Evolutionary conservation across 192 early-diverging fungal genomes (phyloP).

Genomic region (Gamsiella multidivaricata): DNA sequence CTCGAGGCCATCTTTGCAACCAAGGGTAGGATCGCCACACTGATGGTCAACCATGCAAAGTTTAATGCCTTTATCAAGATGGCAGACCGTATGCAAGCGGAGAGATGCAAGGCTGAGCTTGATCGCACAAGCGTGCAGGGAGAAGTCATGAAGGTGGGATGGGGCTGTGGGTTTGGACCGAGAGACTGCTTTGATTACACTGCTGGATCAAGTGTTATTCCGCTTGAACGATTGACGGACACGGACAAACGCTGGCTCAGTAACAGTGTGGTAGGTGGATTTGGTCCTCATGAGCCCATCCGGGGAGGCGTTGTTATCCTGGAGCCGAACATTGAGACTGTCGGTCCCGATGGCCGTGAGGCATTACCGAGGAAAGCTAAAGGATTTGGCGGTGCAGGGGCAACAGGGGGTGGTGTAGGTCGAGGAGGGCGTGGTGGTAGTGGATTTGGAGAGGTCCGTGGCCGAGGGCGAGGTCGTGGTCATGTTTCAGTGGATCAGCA

Average conservation of each 20-base stretch:
- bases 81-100: conserved; percentile 45
- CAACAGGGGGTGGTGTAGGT: neutral
- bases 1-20: conserved; percentile 51
- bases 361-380: conserved; percentile 26
- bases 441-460: conserved; percentile 11
- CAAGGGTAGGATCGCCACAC: conserved; percentile 44
- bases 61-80: conserved; percentile 61
- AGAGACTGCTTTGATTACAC: conserved; percentile 58
- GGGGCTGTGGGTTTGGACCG: conserved; percentile 60
- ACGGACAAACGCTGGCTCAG: conserved; percentile 54
- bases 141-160: conserved; percentile 55
- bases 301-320: conserved; percentile 53
- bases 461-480: conserved; percentile 17
- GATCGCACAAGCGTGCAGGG: conserved; percentile 31
- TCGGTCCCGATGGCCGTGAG: conserved; percentile 34
- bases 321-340: conserved; percentile 55
- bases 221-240: conserved; percentile 52
- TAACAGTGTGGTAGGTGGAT: conserved; percentile 51
- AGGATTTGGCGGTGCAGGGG: neutral
- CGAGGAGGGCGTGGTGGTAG: conserved; percentile 20
- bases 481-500: neutral
- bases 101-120: conserved; percentile 39
- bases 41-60: conserved; percentile 58
- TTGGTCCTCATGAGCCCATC: conserved; percentile 40
- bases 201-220: conserved; percentile 51